These are phyloP conservation scores for Rhodotorula taiwanensis DNA, from an alignment of 768 basidiomycete species.

Conservation along the genomic window DNA sequence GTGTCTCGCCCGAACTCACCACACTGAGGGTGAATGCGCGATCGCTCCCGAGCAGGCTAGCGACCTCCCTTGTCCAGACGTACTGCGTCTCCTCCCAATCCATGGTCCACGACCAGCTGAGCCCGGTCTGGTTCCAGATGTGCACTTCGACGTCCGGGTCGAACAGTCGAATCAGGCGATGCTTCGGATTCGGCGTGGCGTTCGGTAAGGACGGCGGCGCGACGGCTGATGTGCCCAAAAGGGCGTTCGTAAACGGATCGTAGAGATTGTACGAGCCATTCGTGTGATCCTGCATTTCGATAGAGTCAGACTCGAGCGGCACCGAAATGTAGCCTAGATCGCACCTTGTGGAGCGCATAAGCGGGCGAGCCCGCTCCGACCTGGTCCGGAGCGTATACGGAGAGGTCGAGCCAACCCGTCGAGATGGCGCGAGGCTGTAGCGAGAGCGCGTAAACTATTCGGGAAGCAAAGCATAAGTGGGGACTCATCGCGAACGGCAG, in stretches of 20 bases:
- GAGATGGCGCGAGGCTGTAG: too few species aligned
- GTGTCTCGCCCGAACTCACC: not conserved
- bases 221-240: conserved; percentile 1
- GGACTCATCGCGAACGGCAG: too few species aligned
- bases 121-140: not conserved
- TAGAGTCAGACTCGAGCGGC: too few species aligned
- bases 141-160: not conserved
- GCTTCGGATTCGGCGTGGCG: not conserved
- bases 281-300: conserved; percentile 7
- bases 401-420: too few species aligned
- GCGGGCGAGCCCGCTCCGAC: too few species aligned
- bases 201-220: conserved; percentile 18
- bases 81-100: conserved; percentile 18
- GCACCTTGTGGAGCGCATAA: too few species aligned
- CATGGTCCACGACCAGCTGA: conserved; percentile 24
- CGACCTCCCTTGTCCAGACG: conserved; percentile 8
- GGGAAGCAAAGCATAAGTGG: too few species aligned
- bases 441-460: too few species aligned
- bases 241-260: conserved; percentile 5
- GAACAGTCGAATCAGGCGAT: conserved; percentile 6
- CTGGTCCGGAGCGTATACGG: too few species aligned
- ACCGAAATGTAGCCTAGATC: too few species aligned
- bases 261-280: not conserved
- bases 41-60: conserved; percentile 2
- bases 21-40: conserved; percentile 15